A percentile compares a stretch with the other conserved stretches of the same genome.
These are phyloP conservation scores for Aphanomyces cochlioides DNA, from an alignment of 352 stramenopile genomes.

Conservation along the genomic window DNA sequence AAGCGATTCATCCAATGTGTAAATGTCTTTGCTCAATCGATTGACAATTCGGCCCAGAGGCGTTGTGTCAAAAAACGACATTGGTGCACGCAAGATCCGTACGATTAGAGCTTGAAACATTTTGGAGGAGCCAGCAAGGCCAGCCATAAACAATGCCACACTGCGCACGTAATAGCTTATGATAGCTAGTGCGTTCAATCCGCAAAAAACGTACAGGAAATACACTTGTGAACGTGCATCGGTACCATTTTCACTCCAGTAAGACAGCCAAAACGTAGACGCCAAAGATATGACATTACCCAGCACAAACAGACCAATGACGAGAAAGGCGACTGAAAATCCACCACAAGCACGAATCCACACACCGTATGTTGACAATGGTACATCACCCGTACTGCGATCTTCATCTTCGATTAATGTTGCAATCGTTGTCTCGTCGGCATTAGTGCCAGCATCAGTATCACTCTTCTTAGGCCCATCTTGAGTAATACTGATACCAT, in stretches of 20 bases:
- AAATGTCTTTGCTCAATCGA: constrained; percentile 23
- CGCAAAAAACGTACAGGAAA: constrained; percentile 87
- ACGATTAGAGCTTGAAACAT: constrained; percentile 36
- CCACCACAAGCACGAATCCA: constrained; percentile 70
- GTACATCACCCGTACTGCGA: constrained; percentile 44
- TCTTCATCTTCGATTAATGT: constrained; percentile 43
- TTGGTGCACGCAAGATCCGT: constrained; percentile 58
- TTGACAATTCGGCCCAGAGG: constrained; percentile 31
- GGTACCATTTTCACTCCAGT: constrained; percentile 57
- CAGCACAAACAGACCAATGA: constrained; percentile 51
- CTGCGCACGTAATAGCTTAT: neutral
- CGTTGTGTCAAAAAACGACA: constrained; percentile 83
- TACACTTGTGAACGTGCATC: constrained; percentile 85
- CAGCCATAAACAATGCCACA: constrained; percentile 52
- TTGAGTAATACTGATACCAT: constrained; percentile 31
- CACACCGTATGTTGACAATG: constrained; percentile 51
- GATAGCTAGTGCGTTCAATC: constrained; percentile 27
- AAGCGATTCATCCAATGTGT: constrained; percentile 77
- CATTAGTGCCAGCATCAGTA: constrained; percentile 33
- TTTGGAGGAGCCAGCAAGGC: constrained; percentile 23
- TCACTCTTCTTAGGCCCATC: constrained; percentile 22
- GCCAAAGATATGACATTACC: constrained; percentile 49
- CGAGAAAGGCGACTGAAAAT: constrained; percentile 42
- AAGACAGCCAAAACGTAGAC: constrained; percentile 69
- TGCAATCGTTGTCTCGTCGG: neutral